Evolutionary conservation across 1,139 yeast species (phyloP), one percentile per base, ranked within the genome.

Genomic region (Kazachstania sp.): DNA sequence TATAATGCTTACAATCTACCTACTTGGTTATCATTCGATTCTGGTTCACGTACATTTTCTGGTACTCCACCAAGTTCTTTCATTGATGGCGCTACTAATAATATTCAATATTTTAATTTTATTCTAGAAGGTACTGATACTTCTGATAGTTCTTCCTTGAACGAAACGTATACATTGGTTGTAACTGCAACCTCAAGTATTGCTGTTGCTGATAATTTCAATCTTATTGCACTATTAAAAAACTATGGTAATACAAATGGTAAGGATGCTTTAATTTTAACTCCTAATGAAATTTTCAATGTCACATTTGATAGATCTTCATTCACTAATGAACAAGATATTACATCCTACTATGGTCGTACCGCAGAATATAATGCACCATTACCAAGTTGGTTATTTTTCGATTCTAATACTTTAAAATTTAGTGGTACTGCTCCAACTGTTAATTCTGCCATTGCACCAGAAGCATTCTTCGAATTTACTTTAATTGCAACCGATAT

Each of bases 391-490:
- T 92, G 98, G 98, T 70, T 88, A 46, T 65, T 68, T 48, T 92
- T 90, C 61, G 79, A 86, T 60, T 63, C 81, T 9, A 69, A 71
- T 38, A 71, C 70, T 46, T 67, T 86, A 52, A 74, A 84, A n/a
- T 90, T 88, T 63, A 72, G 79, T 37, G 99, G 99, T 37, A 81
- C 82, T 1, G 92, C 95, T 0, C 99, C 99, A 3, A 71, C 83
- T 9, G 86, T 86, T 30, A 83, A 85, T 55, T 85, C 96, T 2
- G 73, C 77, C 12, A 81, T 86, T 57, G 98, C 98, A 1, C 97
- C 97, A 12, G 86, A 95, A 32, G 73, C 79, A 57, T 71, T 73
- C 44, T 92, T 80, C 62, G 76, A 78, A n/a, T 79, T 94, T 53
- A 73, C 79, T 45, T 74, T 90, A 54, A 78, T 88, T 49, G 97